A percentile compares a stretch with the other conserved stretches of the same genome.
These are phyloP conservation scores for Poterioochromonas sp. DNA, from an alignment of 352 stramenopile species.

Conservation along the genomic window DNA sequence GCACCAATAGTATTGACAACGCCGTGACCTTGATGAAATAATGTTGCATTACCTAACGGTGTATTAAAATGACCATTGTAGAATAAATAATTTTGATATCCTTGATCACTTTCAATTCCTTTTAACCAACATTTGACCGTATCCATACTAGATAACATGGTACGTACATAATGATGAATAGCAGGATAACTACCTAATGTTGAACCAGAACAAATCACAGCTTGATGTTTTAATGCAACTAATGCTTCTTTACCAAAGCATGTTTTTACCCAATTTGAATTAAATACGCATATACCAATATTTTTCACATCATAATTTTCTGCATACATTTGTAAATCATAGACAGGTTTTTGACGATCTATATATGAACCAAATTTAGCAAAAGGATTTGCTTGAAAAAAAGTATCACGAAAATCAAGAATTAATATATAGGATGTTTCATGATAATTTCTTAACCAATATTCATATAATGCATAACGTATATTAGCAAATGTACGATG, in stretches of 20 bases:
- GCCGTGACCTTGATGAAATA: conserved; percentile 16
- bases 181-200: conserved; percentile 17
- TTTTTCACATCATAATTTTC: conserved; percentile 31
- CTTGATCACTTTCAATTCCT: conserved; percentile 28
- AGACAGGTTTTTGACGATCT: not conserved
- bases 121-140: conserved; percentile 29
- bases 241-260: conserved; percentile 24
- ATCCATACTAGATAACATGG: conserved; percentile 21
- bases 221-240: not conserved
- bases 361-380: not conserved
- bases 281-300: conserved; percentile 26
- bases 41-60: conserved; percentile 13
- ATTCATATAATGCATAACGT: conserved; percentile 33
- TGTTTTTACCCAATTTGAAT: not conserved
- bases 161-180: conserved; percentile 25
- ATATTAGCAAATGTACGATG: conserved; percentile 28
- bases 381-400: conserved; percentile 31
- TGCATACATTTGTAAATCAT: conserved; percentile 15
- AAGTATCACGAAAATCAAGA: conserved; percentile 31
- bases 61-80: conserved; percentile 30
- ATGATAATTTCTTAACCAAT: conserved; percentile 20
- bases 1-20: conserved; percentile 31
- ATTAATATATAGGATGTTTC: conserved; percentile 26
- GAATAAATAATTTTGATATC: conserved; percentile 31
- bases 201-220: conserved; percentile 28